Conservation (phyloP, 2,329 filamentous ascomycete species). For the Samsoniella hepiali region DNA sequence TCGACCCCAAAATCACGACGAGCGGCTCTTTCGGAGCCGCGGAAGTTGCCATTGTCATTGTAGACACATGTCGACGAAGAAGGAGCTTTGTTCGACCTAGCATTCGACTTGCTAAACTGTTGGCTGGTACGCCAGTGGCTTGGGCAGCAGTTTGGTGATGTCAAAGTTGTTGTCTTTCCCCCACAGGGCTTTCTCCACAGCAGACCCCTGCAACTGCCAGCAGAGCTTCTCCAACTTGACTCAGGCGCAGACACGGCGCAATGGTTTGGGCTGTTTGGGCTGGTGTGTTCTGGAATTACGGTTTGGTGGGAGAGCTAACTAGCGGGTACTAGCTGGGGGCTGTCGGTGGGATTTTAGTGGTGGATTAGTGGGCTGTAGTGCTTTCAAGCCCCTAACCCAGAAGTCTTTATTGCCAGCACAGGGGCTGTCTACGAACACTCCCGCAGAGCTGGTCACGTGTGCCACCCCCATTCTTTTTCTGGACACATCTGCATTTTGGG, state of each 20-base stretch:
- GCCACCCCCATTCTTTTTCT: constrained; percentile 35
- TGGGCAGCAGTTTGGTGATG: background rate
- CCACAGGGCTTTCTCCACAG: constrained; percentile 15
- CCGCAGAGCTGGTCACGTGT: constrained; percentile 25
- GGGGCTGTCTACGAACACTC: background rate
- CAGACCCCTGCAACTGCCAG: background rate
- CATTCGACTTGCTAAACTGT: constrained; percentile 5
- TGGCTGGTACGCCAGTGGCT: background rate
- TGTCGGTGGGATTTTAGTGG: background rate
- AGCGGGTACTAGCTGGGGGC: background rate
- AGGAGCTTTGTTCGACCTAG: constrained; percentile 10
- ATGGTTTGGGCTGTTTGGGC: background rate
- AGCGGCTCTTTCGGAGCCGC: constrained; percentile 55
- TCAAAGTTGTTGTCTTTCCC: background rate
- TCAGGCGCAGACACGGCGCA: background rate
- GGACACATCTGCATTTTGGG: constrained; percentile 45
- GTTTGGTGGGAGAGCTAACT: background rate
- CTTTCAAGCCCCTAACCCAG: background rate
- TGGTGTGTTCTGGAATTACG: background rate
- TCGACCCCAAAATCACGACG: constrained; percentile 81
- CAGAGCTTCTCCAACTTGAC: background rate
- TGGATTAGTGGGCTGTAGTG: background rate
- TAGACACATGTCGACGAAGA: constrained; percentile 34
- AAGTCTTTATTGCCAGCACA: background rate
- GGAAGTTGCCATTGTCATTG: constrained; percentile 36